phyloP scores from a whole-genome alignment of 1,284 basidiomycete species.

The Gymnopus androsaceus region DNA sequence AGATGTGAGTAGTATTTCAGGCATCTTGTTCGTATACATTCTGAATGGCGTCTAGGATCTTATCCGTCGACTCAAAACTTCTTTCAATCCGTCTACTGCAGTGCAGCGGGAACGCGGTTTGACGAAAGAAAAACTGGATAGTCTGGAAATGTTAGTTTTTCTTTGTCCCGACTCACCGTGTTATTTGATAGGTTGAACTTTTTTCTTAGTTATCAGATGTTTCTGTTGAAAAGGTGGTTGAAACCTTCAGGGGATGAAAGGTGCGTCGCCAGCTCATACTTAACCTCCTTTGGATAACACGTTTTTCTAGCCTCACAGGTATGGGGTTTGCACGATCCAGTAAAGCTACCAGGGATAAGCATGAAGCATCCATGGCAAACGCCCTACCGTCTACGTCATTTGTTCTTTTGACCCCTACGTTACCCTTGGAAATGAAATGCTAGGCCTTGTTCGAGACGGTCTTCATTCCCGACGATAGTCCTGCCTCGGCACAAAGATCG shows the following conservation, averaged over 20 bases:
- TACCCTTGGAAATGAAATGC: too few relatives aligned
- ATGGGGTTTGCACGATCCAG: not conserved
- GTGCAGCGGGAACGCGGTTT: not conserved
- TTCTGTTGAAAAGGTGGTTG: not conserved
- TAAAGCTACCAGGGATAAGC: not conserved
- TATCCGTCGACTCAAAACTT: not conserved
- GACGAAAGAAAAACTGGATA: not conserved
- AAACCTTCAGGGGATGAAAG: not conserved
- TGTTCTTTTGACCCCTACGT: too few relatives aligned
- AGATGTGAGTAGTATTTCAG: not conserved
- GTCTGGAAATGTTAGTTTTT: not conserved
- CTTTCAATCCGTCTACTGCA: not conserved
- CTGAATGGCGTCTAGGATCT: too few relatives aligned
- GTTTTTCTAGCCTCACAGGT: not conserved
- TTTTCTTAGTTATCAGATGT: not conserved
- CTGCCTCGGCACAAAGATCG: too few relatives aligned
- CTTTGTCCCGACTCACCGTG: not conserved
- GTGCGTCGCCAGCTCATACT: not conserved
- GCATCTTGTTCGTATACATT: not conserved
- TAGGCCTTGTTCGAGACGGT: too few relatives aligned
- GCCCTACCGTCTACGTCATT: too few relatives aligned
- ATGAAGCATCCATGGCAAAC: not conserved
- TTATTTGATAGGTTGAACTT: not conserved
- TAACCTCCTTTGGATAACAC: not conserved
- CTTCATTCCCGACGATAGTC: too few relatives aligned